These are phyloP conservation scores for Aspergillus panamensis DNA, from an alignment of 495 filamentous ascomycete genomes.

Conservation along the genomic window DNA sequence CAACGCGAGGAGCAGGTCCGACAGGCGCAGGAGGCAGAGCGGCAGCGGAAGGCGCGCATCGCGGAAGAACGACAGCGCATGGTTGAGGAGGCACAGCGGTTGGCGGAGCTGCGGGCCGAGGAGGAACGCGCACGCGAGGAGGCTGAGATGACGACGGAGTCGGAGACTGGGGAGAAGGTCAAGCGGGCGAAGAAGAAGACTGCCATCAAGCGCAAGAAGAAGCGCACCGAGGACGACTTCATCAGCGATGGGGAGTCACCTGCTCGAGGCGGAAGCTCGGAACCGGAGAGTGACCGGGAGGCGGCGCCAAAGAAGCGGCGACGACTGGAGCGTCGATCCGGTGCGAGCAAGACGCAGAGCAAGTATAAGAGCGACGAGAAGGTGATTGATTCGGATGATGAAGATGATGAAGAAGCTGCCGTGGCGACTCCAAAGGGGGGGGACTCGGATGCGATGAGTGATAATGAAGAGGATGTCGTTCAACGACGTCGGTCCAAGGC, in stretches of 20 bases:
- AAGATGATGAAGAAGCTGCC: conserved; percentile 45
- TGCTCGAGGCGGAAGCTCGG: conserved; percentile 10
- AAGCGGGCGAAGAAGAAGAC: conserved; percentile 63
- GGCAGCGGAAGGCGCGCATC: conserved; percentile 70
- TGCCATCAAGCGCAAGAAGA: conserved; percentile 63
- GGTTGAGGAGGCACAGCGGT: conserved; percentile 66
- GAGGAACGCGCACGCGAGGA: conserved; percentile 67
- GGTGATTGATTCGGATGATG: conserved; percentile 69
- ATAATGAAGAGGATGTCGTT: conserved; percentile 30
- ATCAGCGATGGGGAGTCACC: conserved; percentile 25
- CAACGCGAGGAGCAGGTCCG: conserved; percentile 68
- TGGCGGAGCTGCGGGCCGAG: conserved; percentile 65
- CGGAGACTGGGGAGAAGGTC: conserved; percentile 70
- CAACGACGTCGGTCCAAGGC: conserved; percentile 38
- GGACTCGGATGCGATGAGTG: conserved; percentile 26
- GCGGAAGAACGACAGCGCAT: conserved; percentile 78
- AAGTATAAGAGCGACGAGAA: conserved; percentile 82
- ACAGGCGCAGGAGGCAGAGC: conserved; percentile 60
- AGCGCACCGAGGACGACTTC: conserved; percentile 35
- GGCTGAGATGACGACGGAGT: conserved; percentile 70
- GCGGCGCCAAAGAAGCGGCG: conserved; percentile 49
- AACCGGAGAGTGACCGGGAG: conserved; percentile 32
- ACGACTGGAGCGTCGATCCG: conserved; percentile 51
- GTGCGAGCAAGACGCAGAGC: conserved; percentile 50
- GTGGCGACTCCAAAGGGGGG: conserved; percentile 31